Conservation (phyloP, 495 filamentous ascomycete species). For the Sordaria brevicollis region DNA sequence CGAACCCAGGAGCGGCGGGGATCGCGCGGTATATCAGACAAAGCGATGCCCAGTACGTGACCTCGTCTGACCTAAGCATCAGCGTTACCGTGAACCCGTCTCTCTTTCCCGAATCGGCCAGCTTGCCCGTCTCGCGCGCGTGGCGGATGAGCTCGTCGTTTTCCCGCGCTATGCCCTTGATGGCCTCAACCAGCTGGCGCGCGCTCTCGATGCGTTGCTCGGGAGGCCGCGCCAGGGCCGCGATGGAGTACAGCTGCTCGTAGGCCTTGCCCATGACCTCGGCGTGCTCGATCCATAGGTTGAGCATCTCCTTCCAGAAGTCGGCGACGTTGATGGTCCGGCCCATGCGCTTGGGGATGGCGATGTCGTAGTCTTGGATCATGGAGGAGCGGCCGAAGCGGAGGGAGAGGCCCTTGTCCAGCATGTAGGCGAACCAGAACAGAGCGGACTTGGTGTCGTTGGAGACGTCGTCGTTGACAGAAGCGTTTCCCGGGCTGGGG, state of each 20-base stretch:
- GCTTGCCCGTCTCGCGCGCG: slow-evolving; percentile 2
- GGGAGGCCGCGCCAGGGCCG: slow-evolving; percentile 40
- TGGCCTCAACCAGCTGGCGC: slow-evolving; percentile 13
- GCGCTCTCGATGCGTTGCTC: slow-evolving; percentile 33
- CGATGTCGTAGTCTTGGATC: slow-evolving; percentile 57
- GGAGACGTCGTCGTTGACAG: slow-evolving; percentile 27
- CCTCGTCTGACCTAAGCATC: slow-evolving; percentile 44
- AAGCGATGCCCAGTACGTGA: slow-evolving; percentile 42
- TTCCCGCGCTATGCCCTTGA: slow-evolving; percentile 8
- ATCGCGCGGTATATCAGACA: slow-evolving; percentile 55
- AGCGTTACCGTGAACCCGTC: slow-evolving; percentile 29
- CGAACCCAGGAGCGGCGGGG: slow-evolving; percentile 31
- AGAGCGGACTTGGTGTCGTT: slow-evolving; percentile 32
- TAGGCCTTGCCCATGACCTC: slow-evolving; percentile 49
- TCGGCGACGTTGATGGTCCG: slow-evolving; percentile 18
- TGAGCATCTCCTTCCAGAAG: slow-evolving; percentile 24
- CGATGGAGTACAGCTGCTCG: slow-evolving; percentile 50
- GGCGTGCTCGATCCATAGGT: slow-evolving; percentile 42
- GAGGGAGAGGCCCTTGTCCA: slow-evolving; percentile 52
- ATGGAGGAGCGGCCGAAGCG: slow-evolving; percentile 50
- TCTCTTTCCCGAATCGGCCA: background rate
- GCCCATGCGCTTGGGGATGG: slow-evolving; percentile 31
- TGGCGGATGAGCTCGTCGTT: slow-evolving; percentile 7
- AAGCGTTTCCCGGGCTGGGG: slow-evolving; percentile 21
- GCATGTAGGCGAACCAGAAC: slow-evolving; percentile 56